Evolutionary conservation across 139 green algal species (phyloP).

Genomic region (Desmodesmus armatus): DNA sequence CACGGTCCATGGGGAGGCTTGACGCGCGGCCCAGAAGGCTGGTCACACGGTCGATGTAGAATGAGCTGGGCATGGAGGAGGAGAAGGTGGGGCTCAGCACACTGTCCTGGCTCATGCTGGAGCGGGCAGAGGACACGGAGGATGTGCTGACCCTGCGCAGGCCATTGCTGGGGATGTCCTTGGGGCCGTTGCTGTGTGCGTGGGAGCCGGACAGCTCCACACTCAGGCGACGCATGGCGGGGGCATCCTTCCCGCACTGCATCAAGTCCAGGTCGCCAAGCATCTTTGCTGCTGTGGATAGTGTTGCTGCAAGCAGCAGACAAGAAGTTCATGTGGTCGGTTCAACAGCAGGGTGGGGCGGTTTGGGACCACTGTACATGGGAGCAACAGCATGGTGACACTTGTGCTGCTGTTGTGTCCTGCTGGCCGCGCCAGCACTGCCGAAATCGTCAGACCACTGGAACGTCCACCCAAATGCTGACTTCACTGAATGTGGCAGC

Average conservation of each 20-base stretch:
- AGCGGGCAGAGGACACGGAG: not conserved
- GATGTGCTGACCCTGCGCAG: conserved; percentile 1
- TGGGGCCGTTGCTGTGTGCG: not conserved
- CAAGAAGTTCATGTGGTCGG: too few relatives aligned
- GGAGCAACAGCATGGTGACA: too few relatives aligned
- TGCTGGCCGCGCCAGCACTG: too few relatives aligned
- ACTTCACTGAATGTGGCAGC: too few relatives aligned
- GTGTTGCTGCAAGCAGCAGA: not conserved
- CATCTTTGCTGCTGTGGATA: not conserved
- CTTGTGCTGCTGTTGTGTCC: too few relatives aligned
- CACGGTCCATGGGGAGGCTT: too few relatives aligned
- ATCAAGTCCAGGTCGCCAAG: conserved; percentile 12
- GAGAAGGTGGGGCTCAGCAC: conserved; percentile 12
- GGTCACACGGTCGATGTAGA: conserved; percentile 1
- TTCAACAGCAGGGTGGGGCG: too few relatives aligned
- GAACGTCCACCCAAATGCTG: too few relatives aligned
- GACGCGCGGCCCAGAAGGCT: too few relatives aligned
- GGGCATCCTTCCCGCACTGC: conserved; percentile 2
- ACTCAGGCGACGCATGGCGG: not conserved
- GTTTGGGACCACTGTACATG: too few relatives aligned
- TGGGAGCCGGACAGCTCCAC: not conserved
- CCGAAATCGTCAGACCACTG: too few relatives aligned
- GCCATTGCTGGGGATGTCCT: too few relatives aligned
- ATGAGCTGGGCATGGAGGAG: conserved; percentile 3
- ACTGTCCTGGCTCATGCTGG: not conserved